phyloP scores from a whole-genome alignment of 2,329 filamentous ascomycete genomes.

The Fusarium anthophilum region DNA sequence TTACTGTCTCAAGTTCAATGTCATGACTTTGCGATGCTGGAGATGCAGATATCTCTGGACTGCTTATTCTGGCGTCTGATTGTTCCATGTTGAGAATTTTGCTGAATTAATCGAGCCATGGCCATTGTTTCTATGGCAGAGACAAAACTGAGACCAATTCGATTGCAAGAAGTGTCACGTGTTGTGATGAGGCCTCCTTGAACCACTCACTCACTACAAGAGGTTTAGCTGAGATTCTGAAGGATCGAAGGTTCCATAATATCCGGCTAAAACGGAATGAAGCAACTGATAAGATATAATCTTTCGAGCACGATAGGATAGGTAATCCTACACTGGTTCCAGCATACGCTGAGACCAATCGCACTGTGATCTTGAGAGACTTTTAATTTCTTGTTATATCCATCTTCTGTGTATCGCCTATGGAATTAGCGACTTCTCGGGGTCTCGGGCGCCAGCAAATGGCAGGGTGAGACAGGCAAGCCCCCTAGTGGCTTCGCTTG shows the following conservation, averaged over 20 bases:
- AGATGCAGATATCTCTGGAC: not conserved
- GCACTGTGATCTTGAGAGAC: not conserved
- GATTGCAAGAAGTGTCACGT: not conserved
- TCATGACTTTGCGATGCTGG: not conserved
- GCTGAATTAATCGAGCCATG: rapidly evolving
- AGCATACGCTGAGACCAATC: not conserved
- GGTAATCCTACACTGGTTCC: not conserved
- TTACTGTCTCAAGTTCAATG: not conserved
- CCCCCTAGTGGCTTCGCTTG: not conserved
- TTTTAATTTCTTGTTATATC: not conserved
- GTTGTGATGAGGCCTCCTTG: slow-evolving; percentile 11
- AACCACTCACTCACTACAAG: not conserved
- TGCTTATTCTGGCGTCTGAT: not conserved
- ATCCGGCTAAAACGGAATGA: not conserved
- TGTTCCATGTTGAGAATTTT: not conserved
- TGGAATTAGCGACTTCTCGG: no score
- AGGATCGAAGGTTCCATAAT: not conserved
- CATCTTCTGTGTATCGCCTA: not conserved
- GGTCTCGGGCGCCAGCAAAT: no score
- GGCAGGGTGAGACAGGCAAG: not conserved
- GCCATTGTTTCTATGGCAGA: no score
- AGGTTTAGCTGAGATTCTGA: not conserved
- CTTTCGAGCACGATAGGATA: not conserved
- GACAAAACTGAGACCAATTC: no score
- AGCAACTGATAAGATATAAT: not conserved